These are phyloP conservation scores for Acorus gramineus DNA, from an alignment of 106 monocot genomes.

Conservation along the genomic window DNA sequence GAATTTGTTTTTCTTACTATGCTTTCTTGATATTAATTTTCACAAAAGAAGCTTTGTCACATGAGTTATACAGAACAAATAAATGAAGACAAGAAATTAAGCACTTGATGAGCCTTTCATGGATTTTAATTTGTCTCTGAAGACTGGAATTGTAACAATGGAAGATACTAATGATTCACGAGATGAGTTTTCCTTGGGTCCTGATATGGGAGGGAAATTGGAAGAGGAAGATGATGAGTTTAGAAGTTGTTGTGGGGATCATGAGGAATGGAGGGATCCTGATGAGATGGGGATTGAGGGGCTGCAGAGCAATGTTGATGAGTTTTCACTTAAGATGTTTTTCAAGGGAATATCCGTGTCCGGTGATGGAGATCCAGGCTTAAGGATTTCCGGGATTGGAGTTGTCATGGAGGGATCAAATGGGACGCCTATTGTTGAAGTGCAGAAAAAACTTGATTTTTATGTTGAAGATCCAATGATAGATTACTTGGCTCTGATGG, in stretches of 20 bases:
- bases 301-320: constrained; percentile 38
- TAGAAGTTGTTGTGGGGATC: constrained; percentile 61
- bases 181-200: no score
- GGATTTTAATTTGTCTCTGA: no score
- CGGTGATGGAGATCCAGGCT: constrained; percentile 20
- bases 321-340: constrained; percentile 50
- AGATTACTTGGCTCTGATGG: constrained; percentile 77
- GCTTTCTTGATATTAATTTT: no score
- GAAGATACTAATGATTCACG: no score
- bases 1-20: no score
- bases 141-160: no score
- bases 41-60: no score
- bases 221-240: constrained; percentile 63
- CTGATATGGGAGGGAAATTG: no score
- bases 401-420: constrained; percentile 58
- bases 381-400: constrained; percentile 65
- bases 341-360: constrained; percentile 75
- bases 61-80: no score
- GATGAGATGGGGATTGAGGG: constrained; percentile 32
- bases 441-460: constrained; percentile 94
- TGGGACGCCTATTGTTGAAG: constrained; percentile 39
- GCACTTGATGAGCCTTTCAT: no score
- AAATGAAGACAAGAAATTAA: no score
- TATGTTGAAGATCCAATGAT: constrained; percentile 59
- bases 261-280: constrained; percentile 73